Evolutionary conservation across 2,329 filamentous ascomycete species (phyloP).

Genomic region (Nemania sp.): DNA sequence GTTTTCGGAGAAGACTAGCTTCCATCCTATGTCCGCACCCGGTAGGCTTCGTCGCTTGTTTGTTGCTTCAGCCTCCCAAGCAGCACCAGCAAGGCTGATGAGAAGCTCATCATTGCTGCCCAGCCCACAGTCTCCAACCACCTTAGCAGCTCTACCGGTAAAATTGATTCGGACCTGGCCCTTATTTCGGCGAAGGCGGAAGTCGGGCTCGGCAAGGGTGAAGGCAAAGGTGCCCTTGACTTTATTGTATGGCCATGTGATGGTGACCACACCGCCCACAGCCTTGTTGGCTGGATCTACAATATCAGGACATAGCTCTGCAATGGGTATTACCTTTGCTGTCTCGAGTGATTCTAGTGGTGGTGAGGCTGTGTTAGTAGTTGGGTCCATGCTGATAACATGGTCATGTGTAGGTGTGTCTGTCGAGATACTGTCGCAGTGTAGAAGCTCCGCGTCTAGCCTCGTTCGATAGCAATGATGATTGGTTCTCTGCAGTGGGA

Average conservation of each 20-base stretch:
- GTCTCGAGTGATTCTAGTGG: constrained; percentile 39
- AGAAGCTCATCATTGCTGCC: constrained; percentile 83
- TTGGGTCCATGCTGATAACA: constrained; percentile 45
- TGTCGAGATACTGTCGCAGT: constrained; percentile 17
- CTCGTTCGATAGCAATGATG: neutral
- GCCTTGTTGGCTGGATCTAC: constrained; percentile 56
- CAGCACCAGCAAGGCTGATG: constrained; percentile 75
- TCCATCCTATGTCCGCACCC: constrained; percentile 67
- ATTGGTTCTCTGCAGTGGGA: constrained; percentile 9
- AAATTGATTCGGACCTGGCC: constrained; percentile 88
- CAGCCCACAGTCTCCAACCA: constrained; percentile 73
- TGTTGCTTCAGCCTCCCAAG: constrained; percentile 69
- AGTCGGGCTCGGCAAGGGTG: constrained; percentile 85
- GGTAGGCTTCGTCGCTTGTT: constrained; percentile 59
- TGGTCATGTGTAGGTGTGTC: constrained; percentile 37
- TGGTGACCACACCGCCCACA: constrained; percentile 79
- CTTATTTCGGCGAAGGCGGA: constrained; percentile 78
- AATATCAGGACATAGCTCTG: constrained; percentile 65
- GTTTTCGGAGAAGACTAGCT: constrained; percentile 66
- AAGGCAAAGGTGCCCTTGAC: constrained; percentile 80
- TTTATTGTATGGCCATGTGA: constrained; percentile 92
- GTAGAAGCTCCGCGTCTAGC: constrained; percentile 20
- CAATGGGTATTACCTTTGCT: constrained; percentile 63
- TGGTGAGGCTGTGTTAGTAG: constrained; percentile 36
- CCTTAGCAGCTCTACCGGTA: constrained; percentile 75